Evolutionary conservation across 768 basidiomycete species (phyloP), one percentile per base, ranked within the genome.

Genomic region (Gautieria morchelliformis): DNA sequence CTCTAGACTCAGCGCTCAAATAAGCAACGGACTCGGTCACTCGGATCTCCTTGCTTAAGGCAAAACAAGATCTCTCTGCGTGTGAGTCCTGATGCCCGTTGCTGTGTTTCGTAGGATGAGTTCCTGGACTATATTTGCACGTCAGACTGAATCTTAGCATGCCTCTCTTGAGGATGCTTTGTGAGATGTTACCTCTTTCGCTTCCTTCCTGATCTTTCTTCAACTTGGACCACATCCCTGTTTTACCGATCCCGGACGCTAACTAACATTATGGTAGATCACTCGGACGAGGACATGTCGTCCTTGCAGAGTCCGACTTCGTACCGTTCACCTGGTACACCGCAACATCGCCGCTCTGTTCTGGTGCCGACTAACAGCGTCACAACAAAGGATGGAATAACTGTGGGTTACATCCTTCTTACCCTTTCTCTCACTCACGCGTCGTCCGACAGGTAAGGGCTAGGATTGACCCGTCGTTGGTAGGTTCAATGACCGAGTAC

Each of bases 291-390:
- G 50, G 47, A 20, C 40, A 42, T 46, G 41, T 54, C 48, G 32
- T 57, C 39, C 32, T 32, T 53, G 51, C 60, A 53, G 58, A 44
- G 56, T 47, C 62, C 42, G 48, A 35, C 48, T 35, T 52, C 49
- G 42, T 52, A 12, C 32, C 42, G 42, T n/a, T 50, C 56, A 19
- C 56, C 44, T 22, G 47, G 10, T 59, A 45, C 30, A 37, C 58
- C 45, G 59, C 45, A 47, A 11, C 56, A 47, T 24, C 56, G 56
- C 42, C 45, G 56, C 15, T 57, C 72, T 6, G 68, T 75, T 6
- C 75, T 90, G 33, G 79, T 90, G 2, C 90, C 90, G 8, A 93
- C 90, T 10, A 93, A 93, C 70, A 88, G 78, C 57, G 88, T 93
- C 51, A 84, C 87, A 3, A 89, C 86, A 7, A 80, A 77, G 56